Evolutionary conservation across 1,139 yeast species (phyloP), one percentile per base, ranked within the genome.

Genomic region (Meyerozyma athensensis): DNA sequence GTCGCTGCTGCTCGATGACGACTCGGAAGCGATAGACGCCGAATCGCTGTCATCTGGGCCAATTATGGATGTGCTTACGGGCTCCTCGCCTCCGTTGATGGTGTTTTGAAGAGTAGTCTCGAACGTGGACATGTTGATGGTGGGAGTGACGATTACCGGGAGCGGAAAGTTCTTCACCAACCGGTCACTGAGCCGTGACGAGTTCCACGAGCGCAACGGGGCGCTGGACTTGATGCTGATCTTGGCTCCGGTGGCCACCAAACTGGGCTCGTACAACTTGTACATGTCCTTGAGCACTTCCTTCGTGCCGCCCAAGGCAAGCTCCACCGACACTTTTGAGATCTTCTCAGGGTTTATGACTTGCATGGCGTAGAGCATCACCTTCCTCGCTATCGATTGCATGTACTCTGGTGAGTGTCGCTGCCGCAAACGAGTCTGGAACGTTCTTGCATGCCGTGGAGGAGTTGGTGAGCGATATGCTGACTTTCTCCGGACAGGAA

Each of bases 71-170:
- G 28, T 8, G 4, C 9, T 24, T 6, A 34, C 30, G 14, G 19
- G 13, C 13, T 40, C 45, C 18, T 38, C 42, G 51, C 33, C 46
- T 36, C 10, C 34, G 20, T 59, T 55, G 24, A 66, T 45, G 13
- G 46, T 48, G 4, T 44, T 42, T 23, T 53, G 49, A 34, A 67
- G 49, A 2, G 58, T 50, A 5, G 52, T 43, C 52, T 81, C 87
- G 55, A 78, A 80, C 13, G 61, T 52, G 39, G 60, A 65, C 79
- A 81, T 72, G 45, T 82, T 79, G 45, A 69, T 64, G 1, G 86
- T 81, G 0, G 92, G 89, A 0, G 79, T 82, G 23, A 82, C 72
- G 20, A 82, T 68, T 5, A 80, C 74, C 0, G 94, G 92, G n/a
- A 81, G 65, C 1, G 86, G 82, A 48, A 74, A 81, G 43, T 71